phyloP scores from a whole-genome alignment of 306 rosid species.

The Rubus idaeus region DNA sequence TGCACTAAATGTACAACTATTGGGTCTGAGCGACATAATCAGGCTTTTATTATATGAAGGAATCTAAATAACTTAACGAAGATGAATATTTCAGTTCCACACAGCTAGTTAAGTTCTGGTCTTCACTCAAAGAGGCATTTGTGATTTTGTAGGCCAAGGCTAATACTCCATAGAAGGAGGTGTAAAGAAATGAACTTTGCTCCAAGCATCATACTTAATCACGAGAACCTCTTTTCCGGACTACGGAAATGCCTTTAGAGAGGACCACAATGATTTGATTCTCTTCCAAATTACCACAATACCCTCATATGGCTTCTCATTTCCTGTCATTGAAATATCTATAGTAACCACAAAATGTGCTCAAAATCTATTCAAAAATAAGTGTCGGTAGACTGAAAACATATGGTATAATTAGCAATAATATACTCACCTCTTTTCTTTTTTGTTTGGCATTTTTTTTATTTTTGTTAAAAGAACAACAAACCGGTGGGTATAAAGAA shows the following conservation, averaged over 20 bases:
- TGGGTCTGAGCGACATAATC: background rate
- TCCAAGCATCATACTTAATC: constrained; percentile 27
- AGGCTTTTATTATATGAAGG: background rate
- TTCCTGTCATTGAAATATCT: constrained; percentile 24
- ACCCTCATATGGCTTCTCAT: constrained; percentile 24
- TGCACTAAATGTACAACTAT: background rate
- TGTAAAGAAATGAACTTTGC: constrained; percentile 2
- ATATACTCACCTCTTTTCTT: background rate
- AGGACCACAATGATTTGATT: constrained; percentile 49
- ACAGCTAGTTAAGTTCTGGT: background rate
- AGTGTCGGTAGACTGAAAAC: constrained; percentile 77
- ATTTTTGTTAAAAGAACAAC: constrained; percentile 21
- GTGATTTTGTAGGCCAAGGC: constrained; percentile 26
- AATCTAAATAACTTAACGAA: constrained; percentile 9
- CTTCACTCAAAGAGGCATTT: constrained; percentile 8
- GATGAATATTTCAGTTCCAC: background rate
- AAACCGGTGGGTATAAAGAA: constrained; percentile 28
- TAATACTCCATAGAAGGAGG: background rate
- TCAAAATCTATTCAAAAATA: constrained; percentile 26
- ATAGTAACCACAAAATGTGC: constrained; percentile 29
- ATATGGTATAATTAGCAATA: constrained; percentile 26
- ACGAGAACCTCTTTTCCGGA: constrained; percentile 48
- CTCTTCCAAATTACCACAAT: constrained; percentile 27
- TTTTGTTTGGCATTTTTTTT: constrained; percentile 14
- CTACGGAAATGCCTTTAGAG: constrained; percentile 43